These are phyloP conservation scores for Eragrostis curvula DNA, from an alignment of 176 grass and related monocot genomes.

Conservation along the genomic window DNA sequence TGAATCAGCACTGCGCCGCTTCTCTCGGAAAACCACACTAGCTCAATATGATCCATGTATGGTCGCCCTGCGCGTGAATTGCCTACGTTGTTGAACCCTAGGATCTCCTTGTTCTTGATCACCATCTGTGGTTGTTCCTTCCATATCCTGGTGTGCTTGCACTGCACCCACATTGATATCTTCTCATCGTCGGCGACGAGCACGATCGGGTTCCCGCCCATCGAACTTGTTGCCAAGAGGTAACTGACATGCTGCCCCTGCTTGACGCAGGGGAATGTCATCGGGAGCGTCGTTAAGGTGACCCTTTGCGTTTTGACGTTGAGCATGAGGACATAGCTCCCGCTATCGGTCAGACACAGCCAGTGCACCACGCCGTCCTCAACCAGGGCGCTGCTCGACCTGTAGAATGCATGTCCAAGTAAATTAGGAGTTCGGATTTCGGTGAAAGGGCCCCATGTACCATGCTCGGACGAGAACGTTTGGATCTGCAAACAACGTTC, in stretches of 20 bases:
- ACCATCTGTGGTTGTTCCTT: neutral
- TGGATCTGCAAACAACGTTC: neutral
- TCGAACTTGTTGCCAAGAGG: neutral
- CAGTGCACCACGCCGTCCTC: too few relatives aligned
- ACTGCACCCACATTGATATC: neutral
- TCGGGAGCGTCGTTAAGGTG: neutral
- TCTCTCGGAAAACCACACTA: neutral
- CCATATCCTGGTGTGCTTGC: neutral
- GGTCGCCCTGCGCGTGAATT: too few relatives aligned
- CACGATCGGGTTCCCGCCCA: neutral
- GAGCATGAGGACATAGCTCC: neutral
- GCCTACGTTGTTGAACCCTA: neutral
- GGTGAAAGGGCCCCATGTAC: neutral
- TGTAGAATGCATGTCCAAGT: neutral
- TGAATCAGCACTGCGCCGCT: neutral
- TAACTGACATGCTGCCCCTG: neutral
- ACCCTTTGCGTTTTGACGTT: neutral
- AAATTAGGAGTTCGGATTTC: neutral
- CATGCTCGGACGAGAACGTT: constrained; percentile 1
- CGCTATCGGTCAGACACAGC: neutral
- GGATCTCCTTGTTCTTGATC: neutral
- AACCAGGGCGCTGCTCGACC: too few relatives aligned
- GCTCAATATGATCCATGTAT: too few relatives aligned
- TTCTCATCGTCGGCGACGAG: neutral
- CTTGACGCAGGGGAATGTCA: neutral